A percentile compares a stretch with the other conserved stretches of the same genome.
These are phyloP conservation scores for Graphilbum fragrans DNA, from an alignment of 2,329 filamentous ascomycete genomes.

Conservation along the genomic window DNA sequence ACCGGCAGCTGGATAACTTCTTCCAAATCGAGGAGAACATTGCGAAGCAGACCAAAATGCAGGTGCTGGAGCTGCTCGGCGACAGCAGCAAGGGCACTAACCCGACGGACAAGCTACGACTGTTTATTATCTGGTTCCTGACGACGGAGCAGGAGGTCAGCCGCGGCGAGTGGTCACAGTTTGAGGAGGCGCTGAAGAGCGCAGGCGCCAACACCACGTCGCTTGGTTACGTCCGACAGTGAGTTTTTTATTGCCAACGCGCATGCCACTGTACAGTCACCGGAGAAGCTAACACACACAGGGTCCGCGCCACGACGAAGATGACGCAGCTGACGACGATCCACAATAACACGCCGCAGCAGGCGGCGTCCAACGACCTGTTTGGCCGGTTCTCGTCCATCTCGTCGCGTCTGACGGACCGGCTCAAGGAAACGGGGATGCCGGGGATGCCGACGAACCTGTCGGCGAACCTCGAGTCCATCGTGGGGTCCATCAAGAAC, in stretches of 20 bases:
- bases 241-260: constrained; percentile 29
- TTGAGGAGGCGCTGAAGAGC: constrained; percentile 69
- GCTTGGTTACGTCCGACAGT: constrained; percentile 79
- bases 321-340: constrained; percentile 97
- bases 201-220: constrained; percentile 66
- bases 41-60: constrained; percentile 78
- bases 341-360: constrained; percentile 57
- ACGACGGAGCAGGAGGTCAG: constrained; percentile 85
- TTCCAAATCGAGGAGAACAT: constrained; percentile 92
- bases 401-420: constrained; percentile 82
- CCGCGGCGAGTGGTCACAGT: constrained; percentile 70
- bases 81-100: constrained; percentile 72
- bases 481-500: constrained; percentile 95
- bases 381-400: constrained; percentile 92
- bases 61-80: constrained; percentile 78
- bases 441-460: constrained; percentile 59
- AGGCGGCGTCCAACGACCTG: constrained; percentile 56
- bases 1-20: constrained; percentile 88
- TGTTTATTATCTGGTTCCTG: constrained; percentile 96
- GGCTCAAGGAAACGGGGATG: constrained; percentile 80
- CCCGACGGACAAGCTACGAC: constrained; percentile 74
- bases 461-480: constrained; percentile 76
- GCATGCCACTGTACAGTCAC: no score
- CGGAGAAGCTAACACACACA: no score
- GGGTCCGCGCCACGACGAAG: constrained; percentile 57